These are phyloP conservation scores for Pseudozyma pruni DNA, from an alignment of 1,284 basidiomycete genomes.

Conservation along the genomic window DNA sequence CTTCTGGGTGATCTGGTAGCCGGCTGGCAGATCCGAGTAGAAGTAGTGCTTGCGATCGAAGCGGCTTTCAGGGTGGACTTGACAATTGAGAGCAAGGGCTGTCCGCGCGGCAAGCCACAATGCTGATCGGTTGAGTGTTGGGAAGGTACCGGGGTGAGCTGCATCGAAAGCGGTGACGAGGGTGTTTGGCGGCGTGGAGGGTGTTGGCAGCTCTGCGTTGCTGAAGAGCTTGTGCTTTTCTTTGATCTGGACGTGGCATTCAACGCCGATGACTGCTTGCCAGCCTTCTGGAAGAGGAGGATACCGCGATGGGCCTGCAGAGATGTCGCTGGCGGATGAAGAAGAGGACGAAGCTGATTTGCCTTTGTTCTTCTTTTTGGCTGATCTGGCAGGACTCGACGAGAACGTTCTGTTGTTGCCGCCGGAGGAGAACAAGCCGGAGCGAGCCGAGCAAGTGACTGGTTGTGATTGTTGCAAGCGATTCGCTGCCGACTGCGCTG, in stretches of 20 bases:
- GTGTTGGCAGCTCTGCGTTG: conserved; percentile 70
- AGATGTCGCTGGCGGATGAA: background rate
- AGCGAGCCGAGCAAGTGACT: background rate
- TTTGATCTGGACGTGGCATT: conserved; percentile 93
- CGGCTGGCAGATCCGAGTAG: conserved; percentile 91
- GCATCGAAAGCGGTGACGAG: conserved; percentile 87
- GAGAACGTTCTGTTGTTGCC: background rate
- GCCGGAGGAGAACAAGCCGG: background rate
- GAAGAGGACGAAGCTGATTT: conserved; percentile 12
- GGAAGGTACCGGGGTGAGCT: conserved; percentile 90
- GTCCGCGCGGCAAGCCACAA: conserved; percentile 84
- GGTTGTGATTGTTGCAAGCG: too few species aligned
- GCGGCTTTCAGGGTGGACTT: conserved; percentile 69
- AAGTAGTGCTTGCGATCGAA: conserved; percentile 96
- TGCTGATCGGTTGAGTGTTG: conserved; percentile 79
- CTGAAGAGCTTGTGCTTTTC: conserved; percentile 90
- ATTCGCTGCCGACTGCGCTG: background rate
- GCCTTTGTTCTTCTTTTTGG: conserved; percentile 39
- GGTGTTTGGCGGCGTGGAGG: conserved; percentile 76
- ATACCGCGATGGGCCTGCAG: conserved; percentile 21
- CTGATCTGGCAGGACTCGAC: background rate
- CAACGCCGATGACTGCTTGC: conserved; percentile 84
- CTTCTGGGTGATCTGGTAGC: conserved; percentile 97
- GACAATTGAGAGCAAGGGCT: conserved; percentile 81
- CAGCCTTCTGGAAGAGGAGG: conserved; percentile 57